Evolutionary conservation across 2,329 filamentous ascomycete genomes (phyloP), one percentile per base, ranked within the genome.

Genomic region (Pochonia chlamydosporia): DNA sequence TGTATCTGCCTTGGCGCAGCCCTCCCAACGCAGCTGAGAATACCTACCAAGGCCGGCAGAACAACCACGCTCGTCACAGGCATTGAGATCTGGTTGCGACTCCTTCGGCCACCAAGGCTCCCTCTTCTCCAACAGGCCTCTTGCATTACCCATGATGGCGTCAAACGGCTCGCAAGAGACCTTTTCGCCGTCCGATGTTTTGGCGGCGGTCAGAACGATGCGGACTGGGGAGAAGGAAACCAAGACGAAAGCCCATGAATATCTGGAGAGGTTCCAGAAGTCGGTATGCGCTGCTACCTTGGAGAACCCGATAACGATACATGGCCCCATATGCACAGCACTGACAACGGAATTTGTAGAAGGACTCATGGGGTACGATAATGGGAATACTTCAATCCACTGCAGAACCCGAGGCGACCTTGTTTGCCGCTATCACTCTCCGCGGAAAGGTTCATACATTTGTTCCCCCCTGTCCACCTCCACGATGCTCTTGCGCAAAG

Each of bases 351-450:
- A 25, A 11, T 18, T n/a, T 54, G 46, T 64, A 96, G 89, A 78
- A 87, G 63, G 88, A 89, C 65, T 93, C 93, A 57, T 99, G 93
- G 93, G 85, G 84, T 39, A 85, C 86, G 40, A 91, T 90, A 52
- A 85, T 96, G 64, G 81, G 84, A 45, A 88, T 99, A 53, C 74
- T 99, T 52, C 89, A 95, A 66, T 87, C 89, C 43, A 78, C 85
- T 53, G 81, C 86, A 47, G 85, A 91, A 53, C 78, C 86, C 43
- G 90, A 96, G 66, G 88, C 89, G 23, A 93, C 93, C 65, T 75
- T 99, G 51, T 99, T 99, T 68, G 93, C 93, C 40, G 93, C 93
- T 49, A 97, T 92, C 40, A 99, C 93, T 44, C 74, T 99, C 62
- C 96, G 95, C 73, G 93, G 93, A 76, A 99, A 99, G 85, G 93